Conservation (phyloP, 257 asterid species). For the Cinchona pubescens region DNA sequence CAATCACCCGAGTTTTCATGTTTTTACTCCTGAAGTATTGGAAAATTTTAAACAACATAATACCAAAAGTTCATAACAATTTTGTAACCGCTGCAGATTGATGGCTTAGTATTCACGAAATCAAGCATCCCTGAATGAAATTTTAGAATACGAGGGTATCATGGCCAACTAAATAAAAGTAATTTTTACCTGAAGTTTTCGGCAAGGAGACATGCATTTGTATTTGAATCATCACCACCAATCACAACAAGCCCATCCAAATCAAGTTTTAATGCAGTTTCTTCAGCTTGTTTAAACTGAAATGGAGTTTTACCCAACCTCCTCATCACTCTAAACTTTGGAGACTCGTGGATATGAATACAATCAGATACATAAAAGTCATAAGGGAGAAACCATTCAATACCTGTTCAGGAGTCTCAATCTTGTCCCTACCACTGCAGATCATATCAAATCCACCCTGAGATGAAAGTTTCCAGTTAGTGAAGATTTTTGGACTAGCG, state of each 20-base stretch:
- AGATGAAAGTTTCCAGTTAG: constrained; percentile 16
- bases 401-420: constrained; percentile 99
- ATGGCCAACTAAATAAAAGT: not conserved
- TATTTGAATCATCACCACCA: constrained; percentile 99
- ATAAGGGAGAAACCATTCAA: constrained; percentile 5
- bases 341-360: not conserved
- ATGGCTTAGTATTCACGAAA: not conserved
- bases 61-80: not conserved
- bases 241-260: constrained; percentile 96
- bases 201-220: constrained; percentile 98
- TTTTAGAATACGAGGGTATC: not conserved
- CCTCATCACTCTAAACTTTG: constrained; percentile 17
- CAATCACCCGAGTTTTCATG: constrained; percentile 84
- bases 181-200: constrained; percentile 58
- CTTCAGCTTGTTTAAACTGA: constrained; percentile 97
- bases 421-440: constrained; percentile 97
- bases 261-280: constrained; percentile 85
- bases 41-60: not conserved
- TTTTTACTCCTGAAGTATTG: constrained; percentile 62
- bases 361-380: not conserved
- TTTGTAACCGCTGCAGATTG: too few species aligned
- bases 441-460: constrained; percentile 99
- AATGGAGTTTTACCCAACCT: constrained; percentile 16
- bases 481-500: not conserved
- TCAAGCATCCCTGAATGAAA: not conserved